phyloP scores from a whole-genome alignment of 176 grass and related monocot genomes.

The Puccinellia tenuiflora region DNA sequence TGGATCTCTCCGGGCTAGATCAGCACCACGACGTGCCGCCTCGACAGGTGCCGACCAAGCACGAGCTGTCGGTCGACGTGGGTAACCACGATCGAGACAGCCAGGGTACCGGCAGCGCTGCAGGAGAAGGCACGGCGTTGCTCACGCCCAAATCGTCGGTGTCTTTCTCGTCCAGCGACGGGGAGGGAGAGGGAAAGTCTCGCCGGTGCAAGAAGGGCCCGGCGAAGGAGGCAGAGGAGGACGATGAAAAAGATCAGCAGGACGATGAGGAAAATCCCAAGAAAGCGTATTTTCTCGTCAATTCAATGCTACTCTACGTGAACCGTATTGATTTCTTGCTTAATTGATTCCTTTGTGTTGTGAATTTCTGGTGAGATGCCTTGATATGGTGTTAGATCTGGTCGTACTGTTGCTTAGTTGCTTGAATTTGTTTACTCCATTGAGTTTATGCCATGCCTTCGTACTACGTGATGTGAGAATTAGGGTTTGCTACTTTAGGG shows the following conservation, averaged over 20 bases:
- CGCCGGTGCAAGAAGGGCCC: slow-evolving; percentile 53
- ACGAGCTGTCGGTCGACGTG: slow-evolving; percentile 46
- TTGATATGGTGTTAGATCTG: slow-evolving; percentile 35
- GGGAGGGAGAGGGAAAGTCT: slow-evolving; percentile 49
- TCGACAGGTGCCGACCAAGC: slow-evolving; percentile 28
- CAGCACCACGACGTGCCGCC: slow-evolving; percentile 16
- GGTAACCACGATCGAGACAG: slow-evolving; percentile 33
- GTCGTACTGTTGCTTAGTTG: slow-evolving; percentile 14
- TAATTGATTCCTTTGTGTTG: neutral
- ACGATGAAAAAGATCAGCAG: slow-evolving; percentile 39
- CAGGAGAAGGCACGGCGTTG: slow-evolving; percentile 26
- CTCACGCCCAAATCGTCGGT: slow-evolving; percentile 74
- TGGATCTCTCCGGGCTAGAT: slow-evolving; percentile 31
- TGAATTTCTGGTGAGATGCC: neutral
- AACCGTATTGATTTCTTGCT: slow-evolving; percentile 17
- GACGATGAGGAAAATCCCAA: slow-evolving; percentile 60
- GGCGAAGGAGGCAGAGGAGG: slow-evolving; percentile 44
- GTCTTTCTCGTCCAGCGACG: slow-evolving; percentile 62
- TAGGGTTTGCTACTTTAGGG: slow-evolving; percentile 40
- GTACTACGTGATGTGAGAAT: slow-evolving; percentile 22
- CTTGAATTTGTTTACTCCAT: neutral
- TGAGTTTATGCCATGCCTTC: neutral
- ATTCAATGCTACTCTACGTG: neutral
- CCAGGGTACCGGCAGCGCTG: slow-evolving; percentile 28
- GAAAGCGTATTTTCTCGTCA: slow-evolving; percentile 56